Base-by-base conservation (phyloP, 2,329 filamentous ascomycete species). In the Phyllosticta citriasiana region DNA sequence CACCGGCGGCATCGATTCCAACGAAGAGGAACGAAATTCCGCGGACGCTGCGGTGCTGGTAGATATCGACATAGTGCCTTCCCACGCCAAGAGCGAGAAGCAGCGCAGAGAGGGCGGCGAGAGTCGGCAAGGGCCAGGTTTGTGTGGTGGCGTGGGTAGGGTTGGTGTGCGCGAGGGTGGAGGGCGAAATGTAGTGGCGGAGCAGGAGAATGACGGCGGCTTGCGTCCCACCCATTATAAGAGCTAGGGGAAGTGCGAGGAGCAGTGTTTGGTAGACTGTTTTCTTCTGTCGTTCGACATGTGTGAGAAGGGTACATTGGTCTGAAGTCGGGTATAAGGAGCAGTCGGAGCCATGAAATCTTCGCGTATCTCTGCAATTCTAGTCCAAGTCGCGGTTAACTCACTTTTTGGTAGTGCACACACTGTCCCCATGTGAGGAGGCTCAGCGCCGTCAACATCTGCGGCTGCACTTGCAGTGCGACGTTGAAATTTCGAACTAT, bases 1-100 rank as follows among this genome's bases (percentile, higher is more conserved):
- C 87, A 0, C 87, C 87, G 0, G 83, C 77, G 0, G 86, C 87
- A 71, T 89, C 87, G 53, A 89, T 86, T 1, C 77, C 83, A 0
- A 88, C 85, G 65, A 90, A 90, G 2, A 88, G 74, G 70, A 89
- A 89, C 0, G 85, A 88, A 50, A 89, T 88, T 7, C 87, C 86
- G 14, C 85, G 78, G 1, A 88, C 86, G 0, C 85, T 88, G 6
- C 83, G 79, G 65, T 88, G 81, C 2, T 78, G 69, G 67, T 83
- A 88, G 24, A 90, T 88, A 64, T 89, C 86, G 76, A 81, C 83
- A 66, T 89, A 89, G 68, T 89, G 86, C 2, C 83, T 75, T 7
- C 88, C 72, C 0, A 89, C 87, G 0, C 87, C 87, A 1, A 83
- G 79, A 1, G 84, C 84, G 1, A 89, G 79, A 2, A 89, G 76